These are phyloP conservation scores for Kwoniella mangroviensis DNA, from an alignment of 768 basidiomycete species.

Conservation along the genomic window DNA sequence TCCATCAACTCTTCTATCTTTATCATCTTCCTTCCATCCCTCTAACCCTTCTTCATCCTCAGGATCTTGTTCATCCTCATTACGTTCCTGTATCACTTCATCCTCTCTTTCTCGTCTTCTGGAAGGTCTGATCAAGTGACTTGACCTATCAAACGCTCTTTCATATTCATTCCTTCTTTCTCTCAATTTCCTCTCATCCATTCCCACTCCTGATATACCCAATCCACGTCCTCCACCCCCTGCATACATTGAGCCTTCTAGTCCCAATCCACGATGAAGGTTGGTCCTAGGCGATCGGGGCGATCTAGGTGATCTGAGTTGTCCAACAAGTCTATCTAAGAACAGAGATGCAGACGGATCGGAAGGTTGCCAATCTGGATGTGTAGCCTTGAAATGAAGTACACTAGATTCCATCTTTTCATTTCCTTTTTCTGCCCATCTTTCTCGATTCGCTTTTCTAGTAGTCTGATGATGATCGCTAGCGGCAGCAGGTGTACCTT, in stretches of 20 bases:
- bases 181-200: conserved; percentile 33
- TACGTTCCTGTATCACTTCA: conserved; percentile 35
- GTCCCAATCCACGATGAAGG: conserved; percentile 9
- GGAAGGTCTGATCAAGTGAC: conserved; percentile 24
- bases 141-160: conserved; percentile 47
- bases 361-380: conserved; percentile 92
- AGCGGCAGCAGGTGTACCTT: too few relatives aligned
- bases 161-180: conserved; percentile 47
- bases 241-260: conserved; percentile 53
- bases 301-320: conserved; percentile 10
- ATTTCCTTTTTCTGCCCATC: conserved; percentile 12
- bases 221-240: conserved; percentile 10
- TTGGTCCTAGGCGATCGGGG: conserved; percentile 61
- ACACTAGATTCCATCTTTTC: conserved; percentile 88
- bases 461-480: background rate
- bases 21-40: conserved; percentile 48
- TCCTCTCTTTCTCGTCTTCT: conserved; percentile 8
- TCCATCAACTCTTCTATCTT: conserved; percentile 60
- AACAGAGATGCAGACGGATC: conserved; percentile 91
- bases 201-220: conserved; percentile 12
- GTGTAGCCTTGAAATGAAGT: conserved; percentile 64
- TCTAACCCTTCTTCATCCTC: conserved; percentile 56
- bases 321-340: conserved; percentile 70
- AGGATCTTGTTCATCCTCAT: conserved; percentile 62
- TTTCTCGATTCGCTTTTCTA: background rate